Conservation (phyloP, 257 asterid genomes). For the Paraleonurus japonicus region DNA sequence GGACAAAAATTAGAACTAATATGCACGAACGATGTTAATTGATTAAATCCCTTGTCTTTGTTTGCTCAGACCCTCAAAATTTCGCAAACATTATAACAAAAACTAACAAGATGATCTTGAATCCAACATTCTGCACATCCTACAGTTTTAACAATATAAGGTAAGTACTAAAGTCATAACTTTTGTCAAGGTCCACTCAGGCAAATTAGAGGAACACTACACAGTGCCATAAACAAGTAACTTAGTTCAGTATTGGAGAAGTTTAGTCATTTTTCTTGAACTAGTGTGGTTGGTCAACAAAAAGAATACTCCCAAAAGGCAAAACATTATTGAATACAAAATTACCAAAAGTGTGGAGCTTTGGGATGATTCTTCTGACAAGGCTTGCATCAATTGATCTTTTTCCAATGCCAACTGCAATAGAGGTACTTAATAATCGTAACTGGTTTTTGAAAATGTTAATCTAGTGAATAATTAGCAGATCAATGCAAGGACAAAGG, state of each 20-base stretch:
- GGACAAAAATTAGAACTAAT: no score
- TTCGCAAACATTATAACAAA: not conserved
- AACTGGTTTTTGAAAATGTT: slow-evolving; percentile 22
- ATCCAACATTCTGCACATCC: not conserved
- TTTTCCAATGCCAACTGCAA: slow-evolving; percentile 89
- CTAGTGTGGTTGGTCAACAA: slow-evolving; percentile 6
- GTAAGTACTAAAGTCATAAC: not conserved
- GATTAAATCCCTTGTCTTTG: not conserved
- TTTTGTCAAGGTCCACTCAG: not conserved
- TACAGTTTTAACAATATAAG: not conserved
- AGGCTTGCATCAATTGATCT: slow-evolving; percentile 71
- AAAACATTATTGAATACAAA: slow-evolving; percentile 14
- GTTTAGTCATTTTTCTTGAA: not conserved
- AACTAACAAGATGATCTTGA: not conserved
- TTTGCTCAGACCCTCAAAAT: not conserved
- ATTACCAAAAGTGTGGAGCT: slow-evolving; percentile 72
- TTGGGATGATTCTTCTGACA: slow-evolving; percentile 79
- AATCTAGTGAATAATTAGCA: slow-evolving; percentile 16
- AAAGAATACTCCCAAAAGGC: slow-evolving; percentile 8
- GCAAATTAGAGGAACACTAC: not conserved
- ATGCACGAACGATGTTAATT: no score
- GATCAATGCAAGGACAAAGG: slow-evolving; percentile 4
- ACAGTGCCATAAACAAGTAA: slow-evolving; percentile 1
- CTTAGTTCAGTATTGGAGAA: slow-evolving; percentile 3
- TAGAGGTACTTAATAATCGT: slow-evolving; percentile 13